These are phyloP conservation scores for Xylariaceae sp. DNA, from an alignment of 2,329 filamentous ascomycete species.

Conservation along the genomic window DNA sequence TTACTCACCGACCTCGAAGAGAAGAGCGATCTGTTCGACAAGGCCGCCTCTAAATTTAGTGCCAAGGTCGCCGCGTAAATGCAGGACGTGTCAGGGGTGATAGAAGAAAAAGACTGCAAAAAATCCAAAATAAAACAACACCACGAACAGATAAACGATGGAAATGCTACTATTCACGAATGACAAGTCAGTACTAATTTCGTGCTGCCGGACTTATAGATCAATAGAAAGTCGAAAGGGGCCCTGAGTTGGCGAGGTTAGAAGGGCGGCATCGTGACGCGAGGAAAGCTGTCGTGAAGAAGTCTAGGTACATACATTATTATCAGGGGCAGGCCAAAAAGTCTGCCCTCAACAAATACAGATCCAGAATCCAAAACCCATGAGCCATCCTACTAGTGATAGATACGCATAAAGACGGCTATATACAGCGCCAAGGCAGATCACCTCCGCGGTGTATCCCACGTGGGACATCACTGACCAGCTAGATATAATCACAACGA, in stretches of 20 bases:
- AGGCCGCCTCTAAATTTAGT: conserved; percentile 79
- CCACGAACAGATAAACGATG: too few relatives aligned
- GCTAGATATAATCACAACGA: too few relatives aligned
- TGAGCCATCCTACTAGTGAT: too few relatives aligned
- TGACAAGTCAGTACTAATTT: conserved; percentile 1
- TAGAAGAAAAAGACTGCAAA: not conserved
- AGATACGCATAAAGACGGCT: too few relatives aligned
- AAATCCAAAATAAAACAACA: not conserved
- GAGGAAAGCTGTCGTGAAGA: not conserved
- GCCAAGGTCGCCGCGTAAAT: conserved; percentile 66
- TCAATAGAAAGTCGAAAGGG: not conserved
- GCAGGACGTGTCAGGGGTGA: not conserved
- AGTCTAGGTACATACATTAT: not conserved
- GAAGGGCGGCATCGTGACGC: not conserved
- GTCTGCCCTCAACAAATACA: not conserved
- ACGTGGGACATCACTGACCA: too few relatives aligned
- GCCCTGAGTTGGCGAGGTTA: not conserved
- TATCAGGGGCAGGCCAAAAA: not conserved
- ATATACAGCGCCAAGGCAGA: too few relatives aligned
- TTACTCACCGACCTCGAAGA: conserved; percentile 71
- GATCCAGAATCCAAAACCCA: too few relatives aligned
- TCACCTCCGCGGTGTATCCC: too few relatives aligned
- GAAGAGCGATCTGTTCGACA: conserved; percentile 85
- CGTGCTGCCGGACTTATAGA: conserved; percentile 10
- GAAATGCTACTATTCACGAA: conserved; percentile 1